A percentile compares a stretch with the other conserved stretches of the same genome.
Conservation (phyloP, 2,329 filamentous ascomycete genomes). For the Drechslerella coelobrocha region DNA sequence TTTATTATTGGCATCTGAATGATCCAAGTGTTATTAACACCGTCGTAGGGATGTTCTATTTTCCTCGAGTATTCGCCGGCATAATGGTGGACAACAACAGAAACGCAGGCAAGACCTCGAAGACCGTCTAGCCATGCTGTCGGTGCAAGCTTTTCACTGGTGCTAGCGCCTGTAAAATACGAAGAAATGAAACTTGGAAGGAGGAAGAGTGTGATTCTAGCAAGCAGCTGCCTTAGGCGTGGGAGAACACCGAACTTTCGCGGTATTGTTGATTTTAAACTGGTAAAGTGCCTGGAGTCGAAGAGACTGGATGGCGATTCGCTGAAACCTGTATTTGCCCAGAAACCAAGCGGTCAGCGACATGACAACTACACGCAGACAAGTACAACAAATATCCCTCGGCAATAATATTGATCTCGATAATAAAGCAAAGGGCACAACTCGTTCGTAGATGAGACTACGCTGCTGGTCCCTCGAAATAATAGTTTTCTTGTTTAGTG, state of each 20-base stretch:
- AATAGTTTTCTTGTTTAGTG: too few relatives aligned
- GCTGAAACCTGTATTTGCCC: not conserved
- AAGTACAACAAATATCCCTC: not conserved
- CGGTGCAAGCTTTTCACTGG: conserved; percentile 12
- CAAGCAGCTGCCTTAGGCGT: conserved; percentile 8
- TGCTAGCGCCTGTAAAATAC: conserved; percentile 58
- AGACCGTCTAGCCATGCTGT: conserved; percentile 40
- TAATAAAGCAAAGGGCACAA: not conserved
- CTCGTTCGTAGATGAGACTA: too few relatives aligned
- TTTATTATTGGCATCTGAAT: conserved; percentile 26
- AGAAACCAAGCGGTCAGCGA: not conserved
- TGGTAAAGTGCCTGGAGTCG: conserved; percentile 14
- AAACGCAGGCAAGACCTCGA: conserved; percentile 20
- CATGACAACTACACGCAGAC: not conserved
- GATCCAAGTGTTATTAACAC: conserved; percentile 1
- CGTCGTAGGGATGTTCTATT: conserved; percentile 19
- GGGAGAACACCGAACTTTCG: conserved; percentile 20
- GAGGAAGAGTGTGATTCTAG: conserved; percentile 20
- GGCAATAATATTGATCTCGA: not conserved
- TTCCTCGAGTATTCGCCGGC: not conserved
- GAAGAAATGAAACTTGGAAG: conserved; percentile 56
- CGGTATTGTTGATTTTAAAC: conserved; percentile 6
- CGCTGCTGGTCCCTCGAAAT: too few relatives aligned
- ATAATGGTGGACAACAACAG: conserved; percentile 27
- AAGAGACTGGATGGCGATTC: conserved; percentile 1